Evolutionary conservation across 495 filamentous ascomycete genomes (phyloP), one percentile per base, ranked within the genome.

Genomic region (Penicillium lividum): DNA sequence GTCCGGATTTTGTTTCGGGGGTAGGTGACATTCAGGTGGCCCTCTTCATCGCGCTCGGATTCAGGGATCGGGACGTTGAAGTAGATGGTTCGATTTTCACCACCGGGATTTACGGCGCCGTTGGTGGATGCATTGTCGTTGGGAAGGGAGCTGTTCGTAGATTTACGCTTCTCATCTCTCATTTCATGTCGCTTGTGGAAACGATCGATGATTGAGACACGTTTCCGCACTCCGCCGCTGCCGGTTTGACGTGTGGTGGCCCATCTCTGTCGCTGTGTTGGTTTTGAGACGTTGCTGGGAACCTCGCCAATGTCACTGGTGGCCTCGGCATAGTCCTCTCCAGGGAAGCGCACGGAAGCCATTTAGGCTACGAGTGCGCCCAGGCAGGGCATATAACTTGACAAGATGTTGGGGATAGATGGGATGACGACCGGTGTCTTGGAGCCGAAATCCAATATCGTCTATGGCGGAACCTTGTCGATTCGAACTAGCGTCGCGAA

Each of bases 1-100:
- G 95, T 99, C 38, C 95, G 83, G 68, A 99, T 96, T 77, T 99
- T 99, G 79, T 99, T 99, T 56, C 94, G 80, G 38, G 87, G 82
- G 71, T 87, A 99, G 36, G 85, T 79, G 43, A 79, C 75, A 44
- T 75, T 69, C 10, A 92, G 88, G 47, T 84, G 82, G 16, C 92
- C 93, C 18, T 96, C 86, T 53, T 96, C 91, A 66, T 98, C 92
- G 57, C 87, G 81, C 60, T 89, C 84, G n/a, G 85, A 80, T 44
- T 83, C 78, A 0, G 94, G 91, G 54, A 98, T 77, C 16, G 92
- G 87, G 11, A 87, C 70, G 73, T 96, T 96, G 82, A 97, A 96
- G 77, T 87, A 97, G 52, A 99, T 74, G 47, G 73, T 80, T 62
- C 81, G 65, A n/a, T 71, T 70, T 45, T 29, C 38, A 8, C 63